Conservation (phyloP, 371 early-diverging fungal genomes). For the Mucor sp. region DNA sequence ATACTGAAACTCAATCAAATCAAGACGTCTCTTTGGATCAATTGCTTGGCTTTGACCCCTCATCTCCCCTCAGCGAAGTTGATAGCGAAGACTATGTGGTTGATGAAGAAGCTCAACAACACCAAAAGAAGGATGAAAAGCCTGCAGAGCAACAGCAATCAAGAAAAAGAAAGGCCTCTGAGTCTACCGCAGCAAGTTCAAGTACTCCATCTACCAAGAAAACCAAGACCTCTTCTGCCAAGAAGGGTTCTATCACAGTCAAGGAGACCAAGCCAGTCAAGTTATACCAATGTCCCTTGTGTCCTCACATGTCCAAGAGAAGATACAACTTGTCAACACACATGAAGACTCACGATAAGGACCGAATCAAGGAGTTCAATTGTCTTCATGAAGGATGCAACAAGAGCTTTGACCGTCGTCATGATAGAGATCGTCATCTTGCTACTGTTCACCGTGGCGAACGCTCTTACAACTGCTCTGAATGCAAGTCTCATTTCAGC, state of each 20-base stretch:
- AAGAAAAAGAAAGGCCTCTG: constrained; percentile 5
- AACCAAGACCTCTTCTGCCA: background rate
- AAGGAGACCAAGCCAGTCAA: constrained; percentile 6
- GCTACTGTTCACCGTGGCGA: constrained; percentile 61
- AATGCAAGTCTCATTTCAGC: constrained; percentile 58
- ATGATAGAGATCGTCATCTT: constrained; percentile 75
- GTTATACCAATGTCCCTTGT: constrained; percentile 40
- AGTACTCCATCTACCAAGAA: background rate
- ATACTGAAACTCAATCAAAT: background rate
- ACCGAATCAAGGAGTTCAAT: constrained; percentile 57
- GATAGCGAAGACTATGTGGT: background rate
- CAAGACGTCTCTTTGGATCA: background rate
- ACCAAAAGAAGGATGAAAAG: background rate
- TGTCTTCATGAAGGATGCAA: constrained; percentile 49
- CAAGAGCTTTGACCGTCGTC: constrained; percentile 62
- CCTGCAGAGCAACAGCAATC: background rate
- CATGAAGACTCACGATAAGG: constrained; percentile 68
- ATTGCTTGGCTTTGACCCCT: constrained; percentile 5
- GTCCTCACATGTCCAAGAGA: constrained; percentile 61
- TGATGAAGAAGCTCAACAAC: background rate
- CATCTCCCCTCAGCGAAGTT: constrained; percentile 11
- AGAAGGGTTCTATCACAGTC: background rate
- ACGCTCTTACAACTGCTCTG: constrained; percentile 52
- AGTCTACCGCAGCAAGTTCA: background rate
- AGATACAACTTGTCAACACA: constrained; percentile 75